These are phyloP conservation scores for Myochromella boudieri DNA, from an alignment of 768 basidiomycete species.

Conservation along the genomic window DNA sequence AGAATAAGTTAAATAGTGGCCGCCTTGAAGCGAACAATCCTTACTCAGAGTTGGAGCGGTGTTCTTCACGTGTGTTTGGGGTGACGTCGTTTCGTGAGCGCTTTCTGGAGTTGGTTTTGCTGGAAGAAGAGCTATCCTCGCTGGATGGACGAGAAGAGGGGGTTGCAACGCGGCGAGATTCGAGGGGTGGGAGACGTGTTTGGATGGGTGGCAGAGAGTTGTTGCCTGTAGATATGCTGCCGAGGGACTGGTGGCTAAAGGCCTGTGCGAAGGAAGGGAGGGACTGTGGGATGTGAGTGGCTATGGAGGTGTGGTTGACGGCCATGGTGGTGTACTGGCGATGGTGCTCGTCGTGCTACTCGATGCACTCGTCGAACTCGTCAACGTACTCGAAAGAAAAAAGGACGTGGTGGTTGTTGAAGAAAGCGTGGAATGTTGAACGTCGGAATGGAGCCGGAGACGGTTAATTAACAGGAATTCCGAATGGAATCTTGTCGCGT, in stretches of 20 bases:
- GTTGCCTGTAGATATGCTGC: constrained; percentile 45
- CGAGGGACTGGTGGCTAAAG: constrained; percentile 59
- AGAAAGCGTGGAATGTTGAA: constrained; percentile 14
- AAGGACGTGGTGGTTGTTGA: constrained; percentile 1
- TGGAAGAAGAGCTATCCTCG: constrained; percentile 24
- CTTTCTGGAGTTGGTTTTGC: constrained; percentile 36
- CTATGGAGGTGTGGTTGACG: constrained; percentile 39
- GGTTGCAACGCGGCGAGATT: constrained; percentile 33
- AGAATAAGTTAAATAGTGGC: constrained; percentile 9
- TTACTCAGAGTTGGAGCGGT: constrained; percentile 44
- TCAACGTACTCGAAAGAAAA: constrained; percentile 8
- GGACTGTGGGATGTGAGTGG: constrained; percentile 53
- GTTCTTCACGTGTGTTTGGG: constrained; percentile 33
- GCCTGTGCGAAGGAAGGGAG: constrained; percentile 81
- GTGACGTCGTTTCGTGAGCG: constrained; percentile 43
- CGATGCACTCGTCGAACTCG: constrained; percentile 7
- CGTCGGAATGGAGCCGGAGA: constrained; percentile 11
- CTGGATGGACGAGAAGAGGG: constrained; percentile 30
- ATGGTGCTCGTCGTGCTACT: constrained; percentile 9
- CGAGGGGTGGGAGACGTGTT: constrained; percentile 32
- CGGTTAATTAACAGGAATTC: constrained; percentile 27
- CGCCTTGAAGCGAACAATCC: constrained; percentile 25
- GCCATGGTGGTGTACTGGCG: constrained; percentile 32
- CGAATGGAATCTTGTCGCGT: constrained; percentile 21
- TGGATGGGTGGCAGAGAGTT: constrained; percentile 72